A percentile compares a stretch with the other conserved stretches of the same genome.
Evolutionary conservation across 805 yeast species (phyloP).

Genomic region (Monosporozyma aquatica): DNA sequence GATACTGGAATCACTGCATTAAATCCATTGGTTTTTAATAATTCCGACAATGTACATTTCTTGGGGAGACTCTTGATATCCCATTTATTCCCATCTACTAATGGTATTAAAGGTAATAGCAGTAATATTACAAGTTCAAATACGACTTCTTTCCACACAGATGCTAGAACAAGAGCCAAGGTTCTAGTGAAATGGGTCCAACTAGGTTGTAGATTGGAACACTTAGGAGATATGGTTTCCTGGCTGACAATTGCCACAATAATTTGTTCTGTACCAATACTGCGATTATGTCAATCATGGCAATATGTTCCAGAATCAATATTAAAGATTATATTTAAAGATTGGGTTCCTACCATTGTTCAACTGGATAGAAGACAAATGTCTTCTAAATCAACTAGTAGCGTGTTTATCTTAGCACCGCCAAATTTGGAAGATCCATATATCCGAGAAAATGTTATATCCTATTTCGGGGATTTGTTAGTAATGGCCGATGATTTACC

Average conservation of each 20-base stretch:
- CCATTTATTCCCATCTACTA: slow-evolving; percentile 46
- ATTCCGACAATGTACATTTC: slow-evolving; percentile 60
- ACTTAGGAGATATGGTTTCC: slow-evolving; percentile 83
- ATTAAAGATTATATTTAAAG: slow-evolving; percentile 54
- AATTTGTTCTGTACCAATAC: slow-evolving; percentile 71
- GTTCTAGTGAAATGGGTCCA: slow-evolving; percentile 76
- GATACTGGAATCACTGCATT: slow-evolving; percentile 30
- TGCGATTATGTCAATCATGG: slow-evolving; percentile 73
- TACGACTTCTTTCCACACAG: background rate
- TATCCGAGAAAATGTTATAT: slow-evolving; percentile 70
- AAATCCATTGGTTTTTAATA: slow-evolving; percentile 74
- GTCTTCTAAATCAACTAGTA: slow-evolving; percentile 45
- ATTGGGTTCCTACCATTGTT: slow-evolving; percentile 89
- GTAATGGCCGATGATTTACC: slow-evolving; percentile 34
- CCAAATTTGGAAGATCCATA: slow-evolving; percentile 75
- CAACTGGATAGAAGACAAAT: slow-evolving; percentile 74
- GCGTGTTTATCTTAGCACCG: slow-evolving; percentile 66
- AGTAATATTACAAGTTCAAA: background rate
- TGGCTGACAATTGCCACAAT: slow-evolving; percentile 87
- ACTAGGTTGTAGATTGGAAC: slow-evolving; percentile 68
- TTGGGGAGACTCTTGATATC: slow-evolving; percentile 59
- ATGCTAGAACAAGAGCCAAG: slow-evolving; percentile 42
- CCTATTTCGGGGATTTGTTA: slow-evolving; percentile 81
- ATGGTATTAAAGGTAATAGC: background rate
- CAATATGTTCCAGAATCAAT: slow-evolving; percentile 50